Conservation (phyloP, 1,139 yeast genomes). For the Diutina mesorugosa region DNA sequence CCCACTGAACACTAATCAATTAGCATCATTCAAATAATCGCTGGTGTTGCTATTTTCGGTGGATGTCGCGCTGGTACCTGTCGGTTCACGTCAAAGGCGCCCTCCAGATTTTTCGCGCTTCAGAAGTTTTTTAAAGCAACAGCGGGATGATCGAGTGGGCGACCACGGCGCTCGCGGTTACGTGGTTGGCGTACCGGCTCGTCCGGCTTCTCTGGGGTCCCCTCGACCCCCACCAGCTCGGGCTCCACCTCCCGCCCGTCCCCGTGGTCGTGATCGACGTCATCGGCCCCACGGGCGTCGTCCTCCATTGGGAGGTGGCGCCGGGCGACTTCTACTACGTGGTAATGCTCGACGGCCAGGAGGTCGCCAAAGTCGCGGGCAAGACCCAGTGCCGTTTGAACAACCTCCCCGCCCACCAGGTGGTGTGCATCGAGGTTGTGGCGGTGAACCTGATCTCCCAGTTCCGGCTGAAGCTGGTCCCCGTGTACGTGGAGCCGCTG, state of each 20-base stretch:
- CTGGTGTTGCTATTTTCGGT: too few species aligned
- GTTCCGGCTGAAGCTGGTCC: constrained; percentile 22
- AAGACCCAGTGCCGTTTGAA: constrained; percentile 25
- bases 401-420: constrained; percentile 15
- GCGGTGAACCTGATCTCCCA: constrained; percentile 26
- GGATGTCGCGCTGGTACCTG: too few species aligned
- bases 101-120: background rate
- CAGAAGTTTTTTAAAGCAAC: background rate
- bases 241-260: constrained; percentile 26
- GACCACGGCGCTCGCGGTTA: background rate
- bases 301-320: constrained; percentile 33
- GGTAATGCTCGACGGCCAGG: constrained; percentile 22
- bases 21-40: too few species aligned
- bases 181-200: background rate
- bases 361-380: constrained; percentile 22
- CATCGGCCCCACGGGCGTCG: constrained; percentile 16
- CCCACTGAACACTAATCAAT: too few species aligned
- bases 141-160: background rate
- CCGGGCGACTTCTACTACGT: constrained; percentile 24
- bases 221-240: background rate
- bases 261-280: constrained; percentile 30
- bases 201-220: background rate
- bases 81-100: background rate
- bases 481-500: constrained; percentile 13
- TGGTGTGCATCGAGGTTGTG: constrained; percentile 25